Evolutionary conservation across 176 grass and related monocot genomes (phyloP).

Genomic region (Eleusine indica): DNA sequence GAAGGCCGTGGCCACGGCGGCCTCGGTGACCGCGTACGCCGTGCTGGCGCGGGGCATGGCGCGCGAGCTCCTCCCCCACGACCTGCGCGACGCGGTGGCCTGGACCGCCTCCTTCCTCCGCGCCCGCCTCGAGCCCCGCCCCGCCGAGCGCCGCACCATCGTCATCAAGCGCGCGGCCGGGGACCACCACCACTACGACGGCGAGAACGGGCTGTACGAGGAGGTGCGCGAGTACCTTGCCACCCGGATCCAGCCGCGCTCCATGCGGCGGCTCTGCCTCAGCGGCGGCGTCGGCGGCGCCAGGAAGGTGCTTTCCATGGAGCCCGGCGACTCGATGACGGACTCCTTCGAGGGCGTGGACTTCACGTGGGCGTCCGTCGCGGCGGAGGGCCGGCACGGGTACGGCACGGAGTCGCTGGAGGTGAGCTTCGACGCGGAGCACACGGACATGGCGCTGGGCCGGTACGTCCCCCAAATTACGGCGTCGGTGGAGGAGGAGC

Average conservation of each 20-base stretch:
- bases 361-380: background rate
- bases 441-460: background rate
- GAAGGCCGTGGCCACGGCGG: background rate
- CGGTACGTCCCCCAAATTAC: background rate
- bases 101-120: background rate
- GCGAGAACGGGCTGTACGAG: background rate
- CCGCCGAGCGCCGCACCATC: background rate
- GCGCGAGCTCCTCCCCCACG: background rate
- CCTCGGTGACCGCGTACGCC: background rate
- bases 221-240: background rate
- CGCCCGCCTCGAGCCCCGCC: background rate
- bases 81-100: background rate
- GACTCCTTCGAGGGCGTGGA: background rate
- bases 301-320: background rate
- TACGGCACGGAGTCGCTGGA: background rate
- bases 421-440: conserved; percentile 1
- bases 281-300: background rate
- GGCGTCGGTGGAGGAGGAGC: background rate
- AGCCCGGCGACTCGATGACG: background rate
- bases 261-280: conserved; percentile 5
- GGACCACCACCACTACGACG: background rate
- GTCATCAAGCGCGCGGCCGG: background rate
- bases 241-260: background rate
- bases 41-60: background rate
- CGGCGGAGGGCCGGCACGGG: background rate